Evolutionary conservation across 1,284 basidiomycete species (phyloP), one percentile per base, ranked within the genome.

Genomic region (Ustilago esculenta): DNA sequence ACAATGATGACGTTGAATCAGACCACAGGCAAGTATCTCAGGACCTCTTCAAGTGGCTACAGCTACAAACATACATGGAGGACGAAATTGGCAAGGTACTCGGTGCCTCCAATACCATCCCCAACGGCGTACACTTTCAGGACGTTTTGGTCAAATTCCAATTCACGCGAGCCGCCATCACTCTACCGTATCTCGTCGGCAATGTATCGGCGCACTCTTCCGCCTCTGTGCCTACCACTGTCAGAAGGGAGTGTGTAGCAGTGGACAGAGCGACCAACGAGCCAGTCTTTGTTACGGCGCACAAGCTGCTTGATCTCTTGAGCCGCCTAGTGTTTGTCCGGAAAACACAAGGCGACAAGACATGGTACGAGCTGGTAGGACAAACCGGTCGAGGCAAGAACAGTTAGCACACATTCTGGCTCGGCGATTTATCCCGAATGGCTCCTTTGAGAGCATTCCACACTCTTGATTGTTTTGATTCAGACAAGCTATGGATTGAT

Each of bases 1-100:
- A 53, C 50, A 59, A 71, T 30, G 67, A 71, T 29, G 56, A 71
- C 37, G 17, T 44, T 34, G 67, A 60, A n/a, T 49, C 45, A 17
- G 67, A 61, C 12, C 59, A 69, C 10, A 29, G 51, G 15, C 66
- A 69, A 33, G 55, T 69, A 4, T 49, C 39, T 10, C 66, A 59
- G 29, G 67, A 71, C 21, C 47, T 71, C 18, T 71, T 71, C 50
- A 61, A 58, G 14, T 71, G 67, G 67, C 35, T 65, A 6, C 67
- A 71, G 25, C 67, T 61, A 15, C 67, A 65, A 39, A 65, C 67
- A 0, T 60, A 52, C 24, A 54, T 65, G 42, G 67, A 71, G 25
- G 61, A 71, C 30, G 59, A 69, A 34, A 63, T 69, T 17, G 50
- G 55, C 23, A 63, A 58, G 43, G 44, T 24, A 18, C 47, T 69